These are phyloP conservation scores for Theobroma grandiflorum DNA, from an alignment of 441 rosid genomes.

Conservation along the genomic window DNA sequence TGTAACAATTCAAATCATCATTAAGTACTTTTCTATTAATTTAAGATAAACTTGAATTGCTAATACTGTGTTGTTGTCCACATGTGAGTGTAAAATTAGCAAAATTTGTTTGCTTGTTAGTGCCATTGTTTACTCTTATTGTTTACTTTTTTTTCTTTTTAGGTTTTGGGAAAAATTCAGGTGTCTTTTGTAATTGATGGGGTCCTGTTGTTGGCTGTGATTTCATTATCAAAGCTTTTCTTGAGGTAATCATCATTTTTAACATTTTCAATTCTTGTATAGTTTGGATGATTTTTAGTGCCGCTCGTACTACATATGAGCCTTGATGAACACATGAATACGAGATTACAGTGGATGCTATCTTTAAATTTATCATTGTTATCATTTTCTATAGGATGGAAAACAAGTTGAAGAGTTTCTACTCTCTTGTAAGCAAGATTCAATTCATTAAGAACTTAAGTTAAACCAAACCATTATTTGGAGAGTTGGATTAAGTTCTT, in stretches of 20 bases:
- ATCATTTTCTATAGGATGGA: background rate
- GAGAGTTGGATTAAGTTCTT: too few species aligned
- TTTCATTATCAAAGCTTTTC: slow-evolving; percentile 74
- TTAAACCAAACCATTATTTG: too few species aligned
- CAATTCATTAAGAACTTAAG: too few species aligned
- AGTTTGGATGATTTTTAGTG: background rate
- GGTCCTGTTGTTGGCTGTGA: slow-evolving; percentile 65
- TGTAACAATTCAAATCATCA: too few species aligned
- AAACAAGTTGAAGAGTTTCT: too few species aligned
- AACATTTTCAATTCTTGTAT: background rate
- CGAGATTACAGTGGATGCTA: background rate
- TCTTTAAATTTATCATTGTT: background rate
- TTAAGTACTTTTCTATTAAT: too few species aligned
- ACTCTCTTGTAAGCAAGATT: too few species aligned
- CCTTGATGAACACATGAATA: background rate
- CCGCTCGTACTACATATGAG: background rate
- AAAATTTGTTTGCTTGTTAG: background rate
- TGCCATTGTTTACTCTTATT: background rate
- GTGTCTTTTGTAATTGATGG: slow-evolving; percentile 89
- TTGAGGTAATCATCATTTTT: slow-evolving; percentile 56
- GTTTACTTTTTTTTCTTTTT: background rate
- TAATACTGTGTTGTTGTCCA: background rate
- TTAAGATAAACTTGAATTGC: too few species aligned
- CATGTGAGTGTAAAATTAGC: background rate
- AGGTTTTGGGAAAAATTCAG: slow-evolving; percentile 38